A percentile compares a stretch with the other conserved stretches of the same genome.
These are phyloP conservation scores for Salix suchowensis DNA, from an alignment of 345 rosid species.

Conservation along the genomic window DNA sequence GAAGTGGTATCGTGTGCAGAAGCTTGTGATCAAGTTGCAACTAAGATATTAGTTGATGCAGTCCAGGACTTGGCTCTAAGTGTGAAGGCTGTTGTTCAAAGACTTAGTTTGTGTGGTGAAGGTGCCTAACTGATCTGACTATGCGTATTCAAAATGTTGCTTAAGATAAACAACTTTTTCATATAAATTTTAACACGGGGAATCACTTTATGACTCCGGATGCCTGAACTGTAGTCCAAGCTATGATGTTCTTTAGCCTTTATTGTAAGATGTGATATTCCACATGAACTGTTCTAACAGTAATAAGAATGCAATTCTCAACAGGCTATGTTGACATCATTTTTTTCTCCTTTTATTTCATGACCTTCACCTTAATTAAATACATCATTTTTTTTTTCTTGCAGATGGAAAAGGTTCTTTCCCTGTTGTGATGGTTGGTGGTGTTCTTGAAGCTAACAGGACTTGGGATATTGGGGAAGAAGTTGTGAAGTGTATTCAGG, in stretches of 20 bases:
- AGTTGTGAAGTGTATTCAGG: constrained; percentile 42
- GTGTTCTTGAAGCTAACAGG: constrained; percentile 60
- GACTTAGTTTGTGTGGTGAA: constrained; percentile 58
- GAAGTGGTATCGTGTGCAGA: constrained; percentile 67
- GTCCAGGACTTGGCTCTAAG: constrained; percentile 60
- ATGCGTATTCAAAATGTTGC: background rate
- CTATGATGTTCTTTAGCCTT: background rate
- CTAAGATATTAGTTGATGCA: constrained; percentile 45
- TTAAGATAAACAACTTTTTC: background rate
- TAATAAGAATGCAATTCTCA: background rate
- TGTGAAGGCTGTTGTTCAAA: constrained; percentile 63
- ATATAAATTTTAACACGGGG: background rate
- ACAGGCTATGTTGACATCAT: background rate
- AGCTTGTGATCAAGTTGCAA: constrained; percentile 63
- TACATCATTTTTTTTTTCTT: background rate
- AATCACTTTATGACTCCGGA: background rate
- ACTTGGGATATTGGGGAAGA: constrained; percentile 68
- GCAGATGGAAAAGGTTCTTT: constrained; percentile 57
- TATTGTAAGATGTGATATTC: background rate
- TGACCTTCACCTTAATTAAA: background rate
- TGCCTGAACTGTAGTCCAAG: background rate
- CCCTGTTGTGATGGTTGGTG: constrained; percentile 77
- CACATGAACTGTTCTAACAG: background rate
- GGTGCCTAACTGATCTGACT: constrained; percentile 24
- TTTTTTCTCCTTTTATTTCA: background rate